Percentiles rank a stretch among this genome's conserved stretches.
phyloP scores from a whole-genome alignment of 83 land plant genomes.

The Thuja plicata region DNA sequence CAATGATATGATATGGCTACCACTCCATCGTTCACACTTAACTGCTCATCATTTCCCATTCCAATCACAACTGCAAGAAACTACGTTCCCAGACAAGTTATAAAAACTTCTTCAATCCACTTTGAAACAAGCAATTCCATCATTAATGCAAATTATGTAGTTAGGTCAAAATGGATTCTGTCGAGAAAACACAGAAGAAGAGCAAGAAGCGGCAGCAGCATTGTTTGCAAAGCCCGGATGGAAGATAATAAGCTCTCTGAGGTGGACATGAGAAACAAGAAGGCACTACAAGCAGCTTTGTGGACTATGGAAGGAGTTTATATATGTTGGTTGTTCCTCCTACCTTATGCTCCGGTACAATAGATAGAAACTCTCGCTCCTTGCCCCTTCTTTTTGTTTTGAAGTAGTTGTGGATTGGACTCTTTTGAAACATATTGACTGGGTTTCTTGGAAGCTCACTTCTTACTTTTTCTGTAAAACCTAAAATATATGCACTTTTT shows the following conservation, averaged over 20 bases:
- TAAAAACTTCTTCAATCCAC: not conserved
- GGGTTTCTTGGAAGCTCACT: not conserved
- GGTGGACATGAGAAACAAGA: constrained; percentile 7
- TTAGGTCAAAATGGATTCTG: not conserved
- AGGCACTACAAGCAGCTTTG: constrained; percentile 39
- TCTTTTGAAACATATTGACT: not conserved
- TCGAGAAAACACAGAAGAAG: not conserved
- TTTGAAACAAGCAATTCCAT: not conserved
- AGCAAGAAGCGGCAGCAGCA: not conserved
- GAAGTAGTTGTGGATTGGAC: not conserved
- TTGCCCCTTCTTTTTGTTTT: not conserved
- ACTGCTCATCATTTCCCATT: not conserved
- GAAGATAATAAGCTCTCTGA: not conserved
- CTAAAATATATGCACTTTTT: no score
- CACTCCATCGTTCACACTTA: not conserved
- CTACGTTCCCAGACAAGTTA: not conserved
- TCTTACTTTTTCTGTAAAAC: no score
- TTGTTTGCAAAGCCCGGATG: constrained; percentile 1
- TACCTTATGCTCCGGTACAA: constrained; percentile 86
- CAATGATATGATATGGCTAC: not conserved
- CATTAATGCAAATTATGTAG: not conserved
- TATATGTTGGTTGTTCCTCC: constrained; percentile 74
- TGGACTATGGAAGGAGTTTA: constrained; percentile 77
- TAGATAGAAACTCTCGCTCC: not conserved
- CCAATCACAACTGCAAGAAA: not conserved